Evolutionary conservation across 352 stramenopile genomes (phyloP), one percentile per base, ranked within the genome.

Genomic region (Pythium plurisporium): DNA sequence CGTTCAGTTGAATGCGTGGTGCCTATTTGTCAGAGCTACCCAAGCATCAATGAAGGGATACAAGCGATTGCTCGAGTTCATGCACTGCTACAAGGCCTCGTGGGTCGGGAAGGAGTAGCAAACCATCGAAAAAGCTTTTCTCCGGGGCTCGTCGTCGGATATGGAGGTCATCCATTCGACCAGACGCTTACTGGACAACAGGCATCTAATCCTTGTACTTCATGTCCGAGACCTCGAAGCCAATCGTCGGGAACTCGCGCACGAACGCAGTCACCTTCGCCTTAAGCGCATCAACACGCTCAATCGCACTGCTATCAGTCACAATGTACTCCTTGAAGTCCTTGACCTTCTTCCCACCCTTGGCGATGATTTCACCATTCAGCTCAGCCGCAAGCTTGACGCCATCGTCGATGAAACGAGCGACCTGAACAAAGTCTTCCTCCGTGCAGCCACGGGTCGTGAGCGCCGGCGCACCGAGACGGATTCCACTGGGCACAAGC

Each of bases 401-500:
- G 9, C 92, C 96, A 36, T 93, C 76, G 72, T 99, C 94, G 57
- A 99, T 96, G 70, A 98, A 98, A 31, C 90, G 82, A 48, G 94
- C 96, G 26, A 99, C 94, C 64, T 91, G 76, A 26, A 87, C 82
- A 73, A 98, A 98, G 68, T 98, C 94, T 26, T 97, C 91, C 65
- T 98, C 95, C 5, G 81, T 94, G 60, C 98, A 97, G 19, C 96
- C 97, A 46, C 96, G 88, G 27, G 95, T 96, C 15, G 96, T 99
- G 36, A 99, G 70, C 40, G 97, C 95, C 11, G 96, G 96, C 20
- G 96, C 90, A 55, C 97, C 97, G 44, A 99, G 95, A 55, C 97
- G 95, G 62, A 99, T 98, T 4, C 97, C 97, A 48, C 96, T 94
- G 12, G 97, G 97, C 53, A 96, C 97, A 6, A 99, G 86, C 10